Conservation (phyloP, 129 eudicot species). For the Pulicaria dysenterica region DNA sequence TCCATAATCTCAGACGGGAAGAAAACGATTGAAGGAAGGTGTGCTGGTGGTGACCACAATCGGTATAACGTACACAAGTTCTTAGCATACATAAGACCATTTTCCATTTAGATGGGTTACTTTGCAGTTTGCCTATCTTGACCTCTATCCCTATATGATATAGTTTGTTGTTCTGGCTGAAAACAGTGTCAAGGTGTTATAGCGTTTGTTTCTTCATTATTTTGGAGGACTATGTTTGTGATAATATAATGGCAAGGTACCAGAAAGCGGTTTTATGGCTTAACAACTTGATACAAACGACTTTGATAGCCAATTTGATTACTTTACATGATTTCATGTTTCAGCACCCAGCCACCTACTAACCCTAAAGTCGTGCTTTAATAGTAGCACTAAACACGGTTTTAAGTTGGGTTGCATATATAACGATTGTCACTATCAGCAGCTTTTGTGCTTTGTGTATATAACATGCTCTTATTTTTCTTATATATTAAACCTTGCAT, state of each 20-base stretch:
- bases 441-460: slow-evolving; percentile 5
- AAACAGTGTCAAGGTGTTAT: neutral
- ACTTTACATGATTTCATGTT: neutral
- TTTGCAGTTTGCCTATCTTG: neutral
- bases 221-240: slow-evolving; percentile 1
- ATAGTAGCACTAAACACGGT: neutral
- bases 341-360: too few species aligned
- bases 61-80: slow-evolving; percentile 42
- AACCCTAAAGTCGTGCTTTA: too few species aligned
- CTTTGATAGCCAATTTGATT: too few species aligned
- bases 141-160: neutral
- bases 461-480: neutral
- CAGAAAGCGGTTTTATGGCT: neutral
- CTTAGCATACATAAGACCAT: neutral
- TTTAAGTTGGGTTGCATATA: neutral
- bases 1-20: slow-evolving; percentile 61
- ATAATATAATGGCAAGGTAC: slow-evolving; percentile 1
- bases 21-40: slow-evolving; percentile 94
- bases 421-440: neutral
- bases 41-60: slow-evolving; percentile 68
- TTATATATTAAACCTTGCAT: slow-evolving; percentile 10
- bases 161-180: neutral
- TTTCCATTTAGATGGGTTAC: neutral
- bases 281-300: too few species aligned
- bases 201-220: neutral